Evolutionary conservation across 176 grass and related monocot species (phyloP).

Genomic region (Puccinellia tenuiflora): DNA sequence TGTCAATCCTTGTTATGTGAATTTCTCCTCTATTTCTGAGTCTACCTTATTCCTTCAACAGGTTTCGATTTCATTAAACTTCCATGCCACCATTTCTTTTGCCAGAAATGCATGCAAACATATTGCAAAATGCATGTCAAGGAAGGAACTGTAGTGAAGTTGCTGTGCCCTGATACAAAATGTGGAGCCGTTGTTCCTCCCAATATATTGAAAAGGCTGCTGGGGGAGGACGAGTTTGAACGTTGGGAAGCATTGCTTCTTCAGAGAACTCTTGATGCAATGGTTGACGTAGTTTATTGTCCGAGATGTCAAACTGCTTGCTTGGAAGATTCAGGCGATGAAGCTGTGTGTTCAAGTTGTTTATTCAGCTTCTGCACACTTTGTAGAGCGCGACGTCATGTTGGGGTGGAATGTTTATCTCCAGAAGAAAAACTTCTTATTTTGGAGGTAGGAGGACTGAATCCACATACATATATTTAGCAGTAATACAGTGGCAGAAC

Average conservation of each 20-base stretch:
- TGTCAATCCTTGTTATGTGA: conserved; percentile 6
- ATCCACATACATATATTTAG: conserved; percentile 1
- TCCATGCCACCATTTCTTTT: conserved; percentile 80
- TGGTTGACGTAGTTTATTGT: conserved; percentile 73
- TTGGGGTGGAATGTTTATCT: conserved; percentile 58
- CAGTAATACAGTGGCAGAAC: neutral
- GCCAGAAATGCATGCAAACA: conserved; percentile 72
- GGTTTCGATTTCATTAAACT: conserved; percentile 68
- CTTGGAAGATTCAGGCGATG: conserved; percentile 61
- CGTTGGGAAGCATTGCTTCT: conserved; percentile 70
- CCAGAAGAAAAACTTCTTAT: conserved; percentile 51
- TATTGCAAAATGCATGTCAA: conserved; percentile 66
- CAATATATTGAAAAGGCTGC: conserved; percentile 58
- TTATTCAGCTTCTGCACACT: conserved; percentile 80
- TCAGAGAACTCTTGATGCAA: conserved; percentile 69
- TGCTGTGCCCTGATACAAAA: conserved; percentile 66
- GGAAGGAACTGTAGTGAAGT: conserved; percentile 66
- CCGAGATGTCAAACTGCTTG: conserved; percentile 78
- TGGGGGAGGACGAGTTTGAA: conserved; percentile 57
- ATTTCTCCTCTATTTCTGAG: neutral
- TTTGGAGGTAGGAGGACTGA: conserved; percentile 49
- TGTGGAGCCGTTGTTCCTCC: conserved; percentile 57
- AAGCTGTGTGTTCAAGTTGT: conserved; percentile 74
- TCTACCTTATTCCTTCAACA: conserved; percentile 29
- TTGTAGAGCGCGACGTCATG: conserved; percentile 68